A percentile compares a stretch with the other conserved stretches of the same genome.
phyloP scores from a whole-genome alignment of 208 protist genomes.

The Crithidia acanthocephali region DNA sequence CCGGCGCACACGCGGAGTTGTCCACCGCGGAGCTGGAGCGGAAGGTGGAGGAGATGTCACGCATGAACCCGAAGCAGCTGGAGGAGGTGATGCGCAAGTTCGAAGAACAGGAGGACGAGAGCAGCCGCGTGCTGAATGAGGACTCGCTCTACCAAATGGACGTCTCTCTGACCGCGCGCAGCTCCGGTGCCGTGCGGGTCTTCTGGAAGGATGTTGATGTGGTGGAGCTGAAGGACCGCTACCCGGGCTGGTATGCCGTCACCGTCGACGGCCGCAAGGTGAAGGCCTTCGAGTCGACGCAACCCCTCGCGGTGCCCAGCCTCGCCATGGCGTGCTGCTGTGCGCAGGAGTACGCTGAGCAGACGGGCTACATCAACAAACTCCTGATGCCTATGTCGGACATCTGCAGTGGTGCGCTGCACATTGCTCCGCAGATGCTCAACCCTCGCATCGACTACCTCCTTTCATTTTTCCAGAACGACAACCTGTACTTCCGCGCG shows the following conservation, averaged over 20 bases:
- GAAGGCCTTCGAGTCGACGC: constrained; percentile 85
- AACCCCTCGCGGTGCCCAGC: constrained; percentile 78
- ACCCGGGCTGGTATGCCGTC: constrained; percentile 85
- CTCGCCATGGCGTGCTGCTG: constrained; percentile 88
- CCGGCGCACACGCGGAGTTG: constrained; percentile 81
- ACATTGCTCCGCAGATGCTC: constrained; percentile 89
- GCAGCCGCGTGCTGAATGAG: constrained; percentile 76
- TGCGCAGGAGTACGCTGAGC: constrained; percentile 87
- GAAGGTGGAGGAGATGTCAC: constrained; percentile 79
- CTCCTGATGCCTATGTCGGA: constrained; percentile 92
- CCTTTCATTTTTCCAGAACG: constrained; percentile 92
- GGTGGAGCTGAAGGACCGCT: constrained; percentile 46
- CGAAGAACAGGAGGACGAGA: constrained; percentile 70
- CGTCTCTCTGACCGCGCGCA: constrained; percentile 78
- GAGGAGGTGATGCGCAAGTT: constrained; percentile 64
- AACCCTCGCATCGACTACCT: constrained; percentile 90
- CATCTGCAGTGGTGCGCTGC: constrained; percentile 86
- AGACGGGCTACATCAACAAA: constrained; percentile 85
- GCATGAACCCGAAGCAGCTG: constrained; percentile 73
- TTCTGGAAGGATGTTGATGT: constrained; percentile 92
- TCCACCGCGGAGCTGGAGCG: constrained; percentile 88
- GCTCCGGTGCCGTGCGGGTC: constrained; percentile 66
- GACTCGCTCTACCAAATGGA: constrained; percentile 94
- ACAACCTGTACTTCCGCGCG: constrained; percentile 92
- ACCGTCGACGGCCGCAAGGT: constrained; percentile 86